Conservation (phyloP, 2,329 filamentous ascomycete species). For the Aspergillus versicolor region DNA sequence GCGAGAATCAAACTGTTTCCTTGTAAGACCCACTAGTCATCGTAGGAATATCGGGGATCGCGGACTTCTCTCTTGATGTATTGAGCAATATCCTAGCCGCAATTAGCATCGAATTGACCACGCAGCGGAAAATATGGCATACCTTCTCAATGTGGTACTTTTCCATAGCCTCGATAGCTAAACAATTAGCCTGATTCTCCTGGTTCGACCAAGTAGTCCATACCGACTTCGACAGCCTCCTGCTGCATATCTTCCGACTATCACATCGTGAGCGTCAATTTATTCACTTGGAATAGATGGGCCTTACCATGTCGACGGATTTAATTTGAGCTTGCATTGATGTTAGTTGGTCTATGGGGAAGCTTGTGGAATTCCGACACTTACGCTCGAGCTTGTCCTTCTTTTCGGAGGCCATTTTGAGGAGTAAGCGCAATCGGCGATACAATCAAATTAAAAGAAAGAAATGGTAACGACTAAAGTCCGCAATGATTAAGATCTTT, state of each 20-base stretch:
- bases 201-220: slow-evolving; percentile 32
- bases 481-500: not conserved
- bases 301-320: slow-evolving; percentile 91
- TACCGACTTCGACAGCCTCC: slow-evolving; percentile 94
- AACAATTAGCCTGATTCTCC: slow-evolving; percentile 26
- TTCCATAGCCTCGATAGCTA: slow-evolving; percentile 70
- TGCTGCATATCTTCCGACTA: slow-evolving; percentile 97
- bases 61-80: slow-evolving; percentile 89
- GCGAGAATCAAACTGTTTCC: slow-evolving; percentile 80
- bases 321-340: slow-evolving; percentile 79
- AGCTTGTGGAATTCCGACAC: slow-evolving; percentile 17
- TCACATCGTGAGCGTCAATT: slow-evolving; percentile 18
- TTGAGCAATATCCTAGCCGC: slow-evolving; percentile 80
- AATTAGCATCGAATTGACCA: not conserved
- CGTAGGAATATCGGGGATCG: slow-evolving; percentile 22
- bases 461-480: not conserved
- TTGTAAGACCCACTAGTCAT: slow-evolving; percentile 21
- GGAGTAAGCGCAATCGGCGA: not conserved
- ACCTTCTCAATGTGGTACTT: slow-evolving; percentile 73
- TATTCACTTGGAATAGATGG: slow-evolving; percentile 10
- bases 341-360: slow-evolving; percentile 17
- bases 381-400: slow-evolving; percentile 76
- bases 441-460: not conserved
- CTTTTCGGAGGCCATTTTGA: slow-evolving; percentile 50
- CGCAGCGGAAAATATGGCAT: slow-evolving; percentile 6